Evolutionary conservation across 257 asterid species (phyloP).

Genomic region (Solanum virginianum): DNA sequence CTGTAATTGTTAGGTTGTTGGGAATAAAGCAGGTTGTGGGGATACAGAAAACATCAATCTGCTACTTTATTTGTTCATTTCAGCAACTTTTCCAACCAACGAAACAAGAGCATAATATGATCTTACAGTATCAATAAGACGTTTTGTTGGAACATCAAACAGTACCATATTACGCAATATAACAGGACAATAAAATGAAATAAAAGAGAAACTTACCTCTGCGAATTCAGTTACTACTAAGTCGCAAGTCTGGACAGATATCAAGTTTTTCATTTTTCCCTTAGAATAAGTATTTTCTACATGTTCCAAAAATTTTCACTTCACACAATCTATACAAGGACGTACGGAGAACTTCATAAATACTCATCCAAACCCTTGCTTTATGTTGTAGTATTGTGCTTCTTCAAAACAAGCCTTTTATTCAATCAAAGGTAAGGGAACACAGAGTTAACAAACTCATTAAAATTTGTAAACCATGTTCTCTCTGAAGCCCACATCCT

Average conservation of each 20-base stretch:
- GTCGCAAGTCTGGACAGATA: not conserved
- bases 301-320: not conserved
- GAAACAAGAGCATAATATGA: not conserved
- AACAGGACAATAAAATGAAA: not conserved
- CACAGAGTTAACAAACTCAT: not conserved
- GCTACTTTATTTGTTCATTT: not conserved
- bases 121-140: not conserved
- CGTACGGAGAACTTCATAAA: not conserved
- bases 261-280: not conserved
- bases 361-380: not conserved
- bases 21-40: not conserved
- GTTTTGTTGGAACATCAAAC: not conserved
- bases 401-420: not conserved
- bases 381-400: not conserved
- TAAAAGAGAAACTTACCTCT: not conserved
- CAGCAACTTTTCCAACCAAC: not conserved
- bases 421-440: not conserved
- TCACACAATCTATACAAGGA: not conserved
- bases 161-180: not conserved
- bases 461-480: slow-evolving; percentile 84
- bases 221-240: not conserved
- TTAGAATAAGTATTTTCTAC: not conserved
- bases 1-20: too few species aligned
- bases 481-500: slow-evolving; percentile 69
- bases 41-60: not conserved